These are phyloP conservation scores for Fonsecaea multimorphosa DNA, from an alignment of 2,329 filamentous ascomycete species.

Conservation along the genomic window DNA sequence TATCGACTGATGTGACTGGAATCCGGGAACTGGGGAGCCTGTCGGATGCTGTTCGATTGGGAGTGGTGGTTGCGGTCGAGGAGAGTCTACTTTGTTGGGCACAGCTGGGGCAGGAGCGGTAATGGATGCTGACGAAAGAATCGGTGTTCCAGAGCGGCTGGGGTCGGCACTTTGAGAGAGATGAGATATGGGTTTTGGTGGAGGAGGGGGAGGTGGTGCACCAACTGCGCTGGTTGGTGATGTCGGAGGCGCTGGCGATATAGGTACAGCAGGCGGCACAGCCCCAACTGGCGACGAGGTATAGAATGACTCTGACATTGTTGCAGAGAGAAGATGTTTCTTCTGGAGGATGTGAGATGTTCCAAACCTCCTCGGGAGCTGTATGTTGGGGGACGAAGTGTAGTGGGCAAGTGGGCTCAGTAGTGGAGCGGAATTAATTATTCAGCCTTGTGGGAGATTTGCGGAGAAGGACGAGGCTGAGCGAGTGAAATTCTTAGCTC, in stretches of 20 bases:
- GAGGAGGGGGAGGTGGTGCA: slow-evolving; percentile 31
- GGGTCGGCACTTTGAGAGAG: slow-evolving; percentile 26
- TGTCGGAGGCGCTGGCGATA: slow-evolving; percentile 22
- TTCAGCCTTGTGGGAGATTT: slow-evolving; percentile 29
- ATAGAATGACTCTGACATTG: slow-evolving; percentile 36
- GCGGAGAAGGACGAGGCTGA: slow-evolving; percentile 26
- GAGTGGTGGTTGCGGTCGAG: slow-evolving; percentile 44
- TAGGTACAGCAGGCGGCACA: not conserved
- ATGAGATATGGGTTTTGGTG: slow-evolving; percentile 34
- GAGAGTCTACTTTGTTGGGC: slow-evolving; percentile 48
- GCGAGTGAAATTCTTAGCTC: slow-evolving; percentile 1
- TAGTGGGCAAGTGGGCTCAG: too few relatives aligned
- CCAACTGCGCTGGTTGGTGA: slow-evolving; percentile 20
- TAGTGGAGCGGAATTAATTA: slow-evolving; percentile 3
- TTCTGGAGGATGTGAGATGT: not conserved
- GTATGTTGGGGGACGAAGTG: not conserved
- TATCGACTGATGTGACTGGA: slow-evolving; percentile 40
- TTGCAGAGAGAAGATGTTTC: not conserved
- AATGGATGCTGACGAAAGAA: slow-evolving; percentile 16
- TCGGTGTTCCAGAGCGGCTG: slow-evolving; percentile 29
- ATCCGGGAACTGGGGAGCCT: slow-evolving; percentile 32
- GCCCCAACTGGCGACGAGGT: slow-evolving; percentile 24
- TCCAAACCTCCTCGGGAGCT: not conserved
- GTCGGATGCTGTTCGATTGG: slow-evolving; percentile 43
- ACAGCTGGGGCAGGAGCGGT: slow-evolving; percentile 41